Evolutionary conservation across 73 alveolate species (phyloP).

Genomic region (Tetrahymena malaccensis): DNA sequence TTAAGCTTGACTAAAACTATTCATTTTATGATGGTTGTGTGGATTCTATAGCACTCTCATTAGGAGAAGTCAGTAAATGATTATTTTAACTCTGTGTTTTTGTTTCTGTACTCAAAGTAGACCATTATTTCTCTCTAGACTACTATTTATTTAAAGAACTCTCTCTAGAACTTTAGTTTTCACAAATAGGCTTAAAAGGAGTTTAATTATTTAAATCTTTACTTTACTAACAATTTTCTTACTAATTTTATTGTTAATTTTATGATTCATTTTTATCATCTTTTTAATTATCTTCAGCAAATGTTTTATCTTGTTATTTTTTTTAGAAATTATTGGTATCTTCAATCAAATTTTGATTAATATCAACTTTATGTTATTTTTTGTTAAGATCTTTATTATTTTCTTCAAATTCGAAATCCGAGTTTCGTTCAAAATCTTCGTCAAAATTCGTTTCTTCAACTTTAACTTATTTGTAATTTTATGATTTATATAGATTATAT

Average conservation of each 20-base stretch:
- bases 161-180: background rate
- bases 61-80: background rate
- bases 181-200: background rate
- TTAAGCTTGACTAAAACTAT: background rate
- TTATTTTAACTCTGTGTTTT: background rate
- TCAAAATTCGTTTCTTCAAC: background rate
- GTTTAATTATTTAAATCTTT: background rate
- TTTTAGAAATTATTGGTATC: background rate
- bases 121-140: background rate
- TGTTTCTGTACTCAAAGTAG: background rate
- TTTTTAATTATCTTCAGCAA: background rate
- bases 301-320: background rate
- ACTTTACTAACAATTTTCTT: background rate
- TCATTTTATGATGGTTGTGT: background rate
- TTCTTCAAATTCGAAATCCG: background rate
- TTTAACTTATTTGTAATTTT: background rate
- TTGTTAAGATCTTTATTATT: too few species aligned
- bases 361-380: too few species aligned
- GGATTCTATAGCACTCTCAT: background rate
- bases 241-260: too few species aligned
- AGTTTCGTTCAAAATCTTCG: background rate
- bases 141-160: background rate
- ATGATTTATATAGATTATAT: background rate
- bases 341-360: too few species aligned
- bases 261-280: too few species aligned